These are phyloP conservation scores for Oryza australiensis DNA, from an alignment of 176 grass and related monocot genomes.

Conservation along the genomic window DNA sequence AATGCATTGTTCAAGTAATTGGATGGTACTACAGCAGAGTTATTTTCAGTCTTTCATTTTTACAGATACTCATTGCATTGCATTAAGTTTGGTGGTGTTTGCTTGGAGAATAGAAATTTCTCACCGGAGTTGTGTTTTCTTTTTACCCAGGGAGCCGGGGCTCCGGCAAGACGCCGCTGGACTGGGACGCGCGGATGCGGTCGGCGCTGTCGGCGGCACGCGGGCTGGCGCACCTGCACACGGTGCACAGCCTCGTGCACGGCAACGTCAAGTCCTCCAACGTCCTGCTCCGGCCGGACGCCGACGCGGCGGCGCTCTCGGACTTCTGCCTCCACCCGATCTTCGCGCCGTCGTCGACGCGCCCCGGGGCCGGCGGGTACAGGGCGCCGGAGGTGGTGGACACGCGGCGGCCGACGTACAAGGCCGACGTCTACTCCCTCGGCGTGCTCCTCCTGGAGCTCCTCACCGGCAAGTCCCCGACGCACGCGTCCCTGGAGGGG, in stretches of 20 bases:
- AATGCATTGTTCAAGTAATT: neutral
- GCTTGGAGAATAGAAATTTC: neutral
- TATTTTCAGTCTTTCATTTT: neutral
- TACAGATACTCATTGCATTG: neutral
- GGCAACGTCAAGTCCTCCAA: constrained; percentile 94
- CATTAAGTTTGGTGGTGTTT: neutral
- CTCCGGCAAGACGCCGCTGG: constrained; percentile 74
- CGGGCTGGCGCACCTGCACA: constrained; percentile 79
- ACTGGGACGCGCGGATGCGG: constrained; percentile 90
- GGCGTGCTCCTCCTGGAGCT: constrained; percentile 90
- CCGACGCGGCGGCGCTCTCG: constrained; percentile 63
- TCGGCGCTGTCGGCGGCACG: constrained; percentile 70
- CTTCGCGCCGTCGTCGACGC: constrained; percentile 53
- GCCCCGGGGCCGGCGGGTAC: constrained; percentile 57
- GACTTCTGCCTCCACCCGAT: constrained; percentile 80
- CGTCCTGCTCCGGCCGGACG: constrained; percentile 80
- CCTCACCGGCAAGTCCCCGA: constrained; percentile 83
- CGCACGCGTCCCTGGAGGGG: constrained; percentile 68
- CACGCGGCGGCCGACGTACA: constrained; percentile 72
- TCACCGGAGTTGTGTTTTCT: constrained; percentile 17
- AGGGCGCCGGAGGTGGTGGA: constrained; percentile 81
- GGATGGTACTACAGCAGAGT: neutral
- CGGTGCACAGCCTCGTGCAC: constrained; percentile 60
- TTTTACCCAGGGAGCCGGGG: constrained; percentile 64
- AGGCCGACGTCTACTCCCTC: constrained; percentile 91